Conservation (phyloP, 768 basidiomycete species). For the Royoungia palumana region DNA sequence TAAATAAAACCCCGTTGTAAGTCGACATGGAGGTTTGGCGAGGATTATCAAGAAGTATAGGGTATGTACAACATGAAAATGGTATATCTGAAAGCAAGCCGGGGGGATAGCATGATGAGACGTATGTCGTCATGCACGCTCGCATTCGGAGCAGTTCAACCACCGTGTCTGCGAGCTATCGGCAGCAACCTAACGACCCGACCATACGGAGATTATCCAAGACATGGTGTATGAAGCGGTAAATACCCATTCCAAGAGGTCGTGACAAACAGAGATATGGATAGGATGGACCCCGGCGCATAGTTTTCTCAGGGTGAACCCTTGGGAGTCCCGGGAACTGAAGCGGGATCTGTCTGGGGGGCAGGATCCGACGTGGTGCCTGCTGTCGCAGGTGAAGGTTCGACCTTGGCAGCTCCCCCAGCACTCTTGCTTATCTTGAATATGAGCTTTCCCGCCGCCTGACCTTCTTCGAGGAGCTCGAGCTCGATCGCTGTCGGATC, state of each 20-base stretch:
- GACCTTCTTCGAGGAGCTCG: slow-evolving; percentile 30
- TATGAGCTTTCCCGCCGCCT: slow-evolving; percentile 27
- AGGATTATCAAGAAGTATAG: neutral
- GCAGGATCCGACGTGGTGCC: neutral
- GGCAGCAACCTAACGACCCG: neutral
- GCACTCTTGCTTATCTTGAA: slow-evolving; percentile 26
- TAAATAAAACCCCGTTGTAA: no score
- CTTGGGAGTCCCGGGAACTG: slow-evolving; percentile 3
- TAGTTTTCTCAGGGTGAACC: neutral
- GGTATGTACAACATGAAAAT: slow-evolving; percentile 17
- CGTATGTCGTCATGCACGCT: neutral
- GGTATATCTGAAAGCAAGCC: slow-evolving; percentile 6
- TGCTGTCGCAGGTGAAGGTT: neutral
- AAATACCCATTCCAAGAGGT: slow-evolving; percentile 1
- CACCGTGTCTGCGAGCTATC: neutral
- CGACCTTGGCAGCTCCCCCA: neutral
- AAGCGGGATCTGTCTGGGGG: neutral
- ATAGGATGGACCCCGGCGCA: neutral
- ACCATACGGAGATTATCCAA: slow-evolving; percentile 10
- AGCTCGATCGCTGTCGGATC: slow-evolving; percentile 24
- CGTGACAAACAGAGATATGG: slow-evolving; percentile 5
- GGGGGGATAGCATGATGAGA: neutral
- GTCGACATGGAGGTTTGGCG: neutral
- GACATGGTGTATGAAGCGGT: neutral
- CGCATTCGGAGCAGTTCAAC: no score